Base-by-base conservation (phyloP, 2,329 filamentous ascomycete species). In the Dactylonectria estremocensis region DNA sequence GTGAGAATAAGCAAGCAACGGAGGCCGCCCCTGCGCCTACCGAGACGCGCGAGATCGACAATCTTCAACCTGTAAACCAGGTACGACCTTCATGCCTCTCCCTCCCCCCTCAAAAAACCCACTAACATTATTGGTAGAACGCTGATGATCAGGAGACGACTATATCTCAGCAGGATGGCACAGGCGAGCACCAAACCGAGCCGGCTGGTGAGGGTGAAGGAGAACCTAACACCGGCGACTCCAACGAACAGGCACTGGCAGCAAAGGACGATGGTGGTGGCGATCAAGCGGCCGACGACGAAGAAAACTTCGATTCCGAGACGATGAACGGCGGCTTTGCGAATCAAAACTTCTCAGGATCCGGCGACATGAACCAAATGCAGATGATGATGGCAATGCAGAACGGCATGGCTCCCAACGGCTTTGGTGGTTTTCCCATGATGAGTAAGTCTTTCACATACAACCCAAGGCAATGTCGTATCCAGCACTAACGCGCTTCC, bases 301-400 rank as follows among this genome's bases (percentile, higher is more conserved):
- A 80, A 64, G 79, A 77, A 57, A 74, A 79, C 64, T 77, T 77
- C 53, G 80, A 79, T 46, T 75, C 77, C 62, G 82, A 83, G 43
- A 73, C 78, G 28, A 82, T 80, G 76, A 85, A 83, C 71, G 84
- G 85, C 67, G 76, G 74, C 69, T 90, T 91, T 72, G 79, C 86
- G 28, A 86, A 85, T 71, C 89, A 91, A 86, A 87, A 86, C 76
- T 92, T 88, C 28, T 74, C 85, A 77, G 89, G 88, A 76, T 86
- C 87, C 69, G 88, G 87, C 65, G 90, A 92, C 75, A 91, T 93
- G 81, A 92, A 90, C 77, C 90, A 92, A 85, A 93, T 95, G 90
- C 92, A 93, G 80, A 89, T 90, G 90, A 89, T 93, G 91, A 92
- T 93, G 90, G 85, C 90, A 81, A 88, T 94, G 92, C 87, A 92